Evolutionary conservation across 2,329 filamentous ascomycete species (phyloP), one percentile per base, ranked within the genome.

Genomic region (Hypoxylon sp.): DNA sequence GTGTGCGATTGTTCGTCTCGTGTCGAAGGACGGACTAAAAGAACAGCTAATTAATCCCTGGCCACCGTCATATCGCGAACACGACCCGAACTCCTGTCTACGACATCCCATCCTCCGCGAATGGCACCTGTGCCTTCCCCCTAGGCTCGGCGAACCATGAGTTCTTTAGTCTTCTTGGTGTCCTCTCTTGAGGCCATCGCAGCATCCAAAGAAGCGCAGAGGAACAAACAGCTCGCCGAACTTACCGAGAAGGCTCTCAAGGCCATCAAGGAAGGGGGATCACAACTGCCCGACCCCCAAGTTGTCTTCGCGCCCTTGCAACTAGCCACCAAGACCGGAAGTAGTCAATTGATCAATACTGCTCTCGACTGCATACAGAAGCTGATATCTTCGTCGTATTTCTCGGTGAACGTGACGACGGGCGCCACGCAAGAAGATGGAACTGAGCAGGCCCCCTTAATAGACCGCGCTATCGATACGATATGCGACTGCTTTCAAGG

Each of bases 401-500:
- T 99, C 79, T 95, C 95, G 50, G 87, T 93, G 51, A 87, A 90
- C 33, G 83, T 82, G 53, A 79, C 80, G 20, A 78, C 81, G 59
- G 80, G 75, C 52, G 75, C 79, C 36, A 80, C 82, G n/a, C 68
- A 79, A 58, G 78, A 82, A 69, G 80, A 83, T 70, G 79, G 78
- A 44, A 74, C 78, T 63, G 78, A 78, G 55, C 82, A 83, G 40
- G 84, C 91, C 3, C 94, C 95, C 14, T 84, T 99, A 70, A 99
- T 99, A 76, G 96, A 99, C 80, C 88, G 95, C 70, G 96, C 96
- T 63, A 99, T 99, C 75, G 96, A 99, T 80, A 97, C 96, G 33
- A 99, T 99, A 83, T 99, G 96, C 84, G 95, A 98, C 77, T 99
- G 96, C 78, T 99, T 99, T 77, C 94, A 98, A 77, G 95, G 96